Percentiles rank a stretch among this genome's conserved stretches.
Conservation (phyloP, 2,329 filamentous ascomycete genomes). For the Penicillium psychrosexuale region DNA sequence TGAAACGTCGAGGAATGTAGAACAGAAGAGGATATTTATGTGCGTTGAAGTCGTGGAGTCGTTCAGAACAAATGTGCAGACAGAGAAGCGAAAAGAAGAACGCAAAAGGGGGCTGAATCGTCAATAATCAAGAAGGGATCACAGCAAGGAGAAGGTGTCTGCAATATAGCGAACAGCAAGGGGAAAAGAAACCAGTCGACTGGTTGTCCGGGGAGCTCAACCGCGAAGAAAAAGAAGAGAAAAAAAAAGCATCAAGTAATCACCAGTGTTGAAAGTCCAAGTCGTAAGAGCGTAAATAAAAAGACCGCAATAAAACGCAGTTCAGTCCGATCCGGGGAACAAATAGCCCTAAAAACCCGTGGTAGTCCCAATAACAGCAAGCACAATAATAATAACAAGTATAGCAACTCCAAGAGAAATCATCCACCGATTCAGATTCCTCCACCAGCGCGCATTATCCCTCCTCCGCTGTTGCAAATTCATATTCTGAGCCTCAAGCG, state of each 20-base stretch:
- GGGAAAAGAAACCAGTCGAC: slow-evolving; percentile 1
- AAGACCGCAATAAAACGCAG: neutral
- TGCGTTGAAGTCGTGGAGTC: slow-evolving; percentile 4
- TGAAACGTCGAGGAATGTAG: neutral
- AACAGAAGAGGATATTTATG: slow-evolving; percentile 7
- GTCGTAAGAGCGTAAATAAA: slow-evolving; percentile 14
- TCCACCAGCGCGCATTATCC: slow-evolving; percentile 64
- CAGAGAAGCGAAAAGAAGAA: neutral
- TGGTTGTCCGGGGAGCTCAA: neutral
- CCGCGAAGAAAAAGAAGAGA: slow-evolving; percentile 4
- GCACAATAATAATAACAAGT: slow-evolving; percentile 47
- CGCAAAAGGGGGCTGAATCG: neutral
- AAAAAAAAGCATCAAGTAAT: slow-evolving; percentile 1
- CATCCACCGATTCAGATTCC: slow-evolving; percentile 62
- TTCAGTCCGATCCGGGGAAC: neutral
- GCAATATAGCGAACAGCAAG: neutral
- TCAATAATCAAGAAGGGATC: neutral
- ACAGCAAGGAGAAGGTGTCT: neutral
- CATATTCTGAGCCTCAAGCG: slow-evolving; percentile 45
- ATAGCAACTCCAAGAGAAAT: slow-evolving; percentile 55
- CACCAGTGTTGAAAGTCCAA: neutral
- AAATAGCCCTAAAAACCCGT: slow-evolving; percentile 28
- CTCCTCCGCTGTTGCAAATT: slow-evolving; percentile 49
- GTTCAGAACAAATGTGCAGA: neutral
- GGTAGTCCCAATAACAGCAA: slow-evolving; percentile 34